These are phyloP conservation scores for Physcomitrium patens DNA, from an alignment of 225 moss, liverwort and hornwort species.

Conservation along the genomic window DNA sequence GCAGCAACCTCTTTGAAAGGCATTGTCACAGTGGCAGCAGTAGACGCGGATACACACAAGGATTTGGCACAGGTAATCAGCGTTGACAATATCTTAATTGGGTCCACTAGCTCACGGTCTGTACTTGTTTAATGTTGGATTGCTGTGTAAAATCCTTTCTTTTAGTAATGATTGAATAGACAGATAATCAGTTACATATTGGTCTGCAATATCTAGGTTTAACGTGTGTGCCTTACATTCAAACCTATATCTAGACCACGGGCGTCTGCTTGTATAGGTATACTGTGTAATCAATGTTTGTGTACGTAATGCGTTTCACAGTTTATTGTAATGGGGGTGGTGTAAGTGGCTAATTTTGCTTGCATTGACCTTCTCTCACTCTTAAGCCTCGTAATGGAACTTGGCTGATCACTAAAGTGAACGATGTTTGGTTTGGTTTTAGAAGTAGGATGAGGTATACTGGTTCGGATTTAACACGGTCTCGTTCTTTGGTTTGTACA, in stretches of 20 bases:
- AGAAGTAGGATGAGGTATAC: background rate
- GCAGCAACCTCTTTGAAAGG: constrained; percentile 85
- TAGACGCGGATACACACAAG: constrained; percentile 90
- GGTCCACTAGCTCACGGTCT: background rate
- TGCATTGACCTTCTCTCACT: background rate
- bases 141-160: too few species aligned
- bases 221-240: too few species aligned
- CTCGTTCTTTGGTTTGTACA: constrained; percentile 35
- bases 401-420: background rate
- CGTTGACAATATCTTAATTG: constrained; percentile 2
- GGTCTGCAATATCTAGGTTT: too few species aligned
- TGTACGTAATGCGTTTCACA: background rate
- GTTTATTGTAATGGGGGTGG: background rate
- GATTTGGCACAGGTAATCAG: constrained; percentile 79
- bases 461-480: constrained; percentile 12
- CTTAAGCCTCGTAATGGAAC: background rate
- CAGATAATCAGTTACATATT: too few species aligned
- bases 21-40: constrained; percentile 83
- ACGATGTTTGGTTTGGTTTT: background rate
- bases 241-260: too few species aligned
- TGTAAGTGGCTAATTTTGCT: background rate
- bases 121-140: background rate
- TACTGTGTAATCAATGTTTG: background rate
- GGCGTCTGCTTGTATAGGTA: too few species aligned
- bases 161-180: too few species aligned